These are phyloP conservation scores for Hypomontagnella submonticulosa DNA, from an alignment of 495 filamentous ascomycete genomes.

Conservation along the genomic window DNA sequence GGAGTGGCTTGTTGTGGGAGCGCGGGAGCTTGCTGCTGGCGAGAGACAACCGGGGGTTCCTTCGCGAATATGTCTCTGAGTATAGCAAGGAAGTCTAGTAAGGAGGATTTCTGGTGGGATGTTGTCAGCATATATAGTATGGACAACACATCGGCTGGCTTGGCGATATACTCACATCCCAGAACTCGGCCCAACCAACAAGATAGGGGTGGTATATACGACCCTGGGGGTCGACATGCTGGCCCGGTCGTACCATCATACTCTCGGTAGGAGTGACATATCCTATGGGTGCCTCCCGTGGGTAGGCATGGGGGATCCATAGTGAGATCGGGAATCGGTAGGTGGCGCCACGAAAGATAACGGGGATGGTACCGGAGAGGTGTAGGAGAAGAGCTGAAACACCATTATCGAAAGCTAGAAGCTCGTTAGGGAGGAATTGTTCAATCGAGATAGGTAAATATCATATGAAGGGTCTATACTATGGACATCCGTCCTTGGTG, in stretches of 20 bases:
- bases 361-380: conserved; percentile 86
- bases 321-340: conserved; percentile 92
- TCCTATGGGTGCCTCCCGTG: conserved; percentile 81
- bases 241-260: conserved; percentile 90
- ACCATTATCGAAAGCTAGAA: conserved; percentile 86
- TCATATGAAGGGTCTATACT: conserved; percentile 66
- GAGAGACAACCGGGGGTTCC: conserved; percentile 89
- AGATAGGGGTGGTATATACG: conserved; percentile 96
- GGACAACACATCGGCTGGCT: not conserved
- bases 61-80: conserved; percentile 90
- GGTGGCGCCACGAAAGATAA: conserved; percentile 84
- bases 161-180: conserved; percentile 76
- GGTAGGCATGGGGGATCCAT: conserved; percentile 97
- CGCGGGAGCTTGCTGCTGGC: conserved; percentile 65
- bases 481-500: conserved; percentile 94
- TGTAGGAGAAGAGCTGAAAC: conserved; percentile 87
- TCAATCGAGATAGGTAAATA: not conserved
- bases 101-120: conserved; percentile 73
- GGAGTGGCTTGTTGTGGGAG: conserved; percentile 52
- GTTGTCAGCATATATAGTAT: not conserved
- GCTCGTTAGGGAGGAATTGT: conserved; percentile 9
- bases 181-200: conserved; percentile 85
- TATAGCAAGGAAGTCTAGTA: conserved; percentile 82
- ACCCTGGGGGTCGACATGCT: conserved; percentile 95
- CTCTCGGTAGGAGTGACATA: conserved; percentile 90